Conservation (phyloP, 2,329 filamentous ascomycete species). For the Cladosporium oxysporum region DNA sequence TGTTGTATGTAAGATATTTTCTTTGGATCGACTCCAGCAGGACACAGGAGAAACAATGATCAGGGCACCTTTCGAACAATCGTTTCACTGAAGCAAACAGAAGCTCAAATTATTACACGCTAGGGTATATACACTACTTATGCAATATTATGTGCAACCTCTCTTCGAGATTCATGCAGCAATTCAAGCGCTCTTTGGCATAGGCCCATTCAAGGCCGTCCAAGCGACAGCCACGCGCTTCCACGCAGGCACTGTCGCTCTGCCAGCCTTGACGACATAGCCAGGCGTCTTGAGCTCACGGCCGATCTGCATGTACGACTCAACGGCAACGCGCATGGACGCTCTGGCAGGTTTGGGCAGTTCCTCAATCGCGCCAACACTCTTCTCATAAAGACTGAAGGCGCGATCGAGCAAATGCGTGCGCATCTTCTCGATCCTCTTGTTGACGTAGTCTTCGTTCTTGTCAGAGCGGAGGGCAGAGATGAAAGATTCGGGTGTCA, state of each 20-base stretch:
- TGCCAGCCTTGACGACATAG: constrained; percentile 46
- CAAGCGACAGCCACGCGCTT: constrained; percentile 60
- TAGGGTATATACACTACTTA: constrained; percentile 2
- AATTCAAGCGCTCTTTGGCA: background rate
- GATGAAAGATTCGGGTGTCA: constrained; percentile 59
- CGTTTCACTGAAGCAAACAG: background rate
- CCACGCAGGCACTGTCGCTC: constrained; percentile 50
- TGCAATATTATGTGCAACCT: background rate
- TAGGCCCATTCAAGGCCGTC: constrained; percentile 50
- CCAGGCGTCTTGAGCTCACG: constrained; percentile 56
- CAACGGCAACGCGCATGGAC: constrained; percentile 68
- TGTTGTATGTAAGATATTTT: background rate
- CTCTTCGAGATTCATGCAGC: background rate
- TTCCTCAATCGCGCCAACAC: constrained; percentile 59
- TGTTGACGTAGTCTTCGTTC: constrained; percentile 46
- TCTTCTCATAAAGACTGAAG: constrained; percentile 60
- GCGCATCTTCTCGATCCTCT: constrained; percentile 54
- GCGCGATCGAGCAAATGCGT: constrained; percentile 60
- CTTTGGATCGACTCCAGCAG: background rate
- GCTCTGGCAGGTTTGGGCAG: constrained; percentile 62
- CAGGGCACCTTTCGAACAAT: background rate
- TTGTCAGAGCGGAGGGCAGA: constrained; percentile 31
- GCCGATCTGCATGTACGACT: constrained; percentile 77
- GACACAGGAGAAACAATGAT: background rate
- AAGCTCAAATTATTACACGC: background rate